Base-by-base conservation (phyloP, 176 grass and related monocot genomes). In the maize (Zea mays) region DNA sequence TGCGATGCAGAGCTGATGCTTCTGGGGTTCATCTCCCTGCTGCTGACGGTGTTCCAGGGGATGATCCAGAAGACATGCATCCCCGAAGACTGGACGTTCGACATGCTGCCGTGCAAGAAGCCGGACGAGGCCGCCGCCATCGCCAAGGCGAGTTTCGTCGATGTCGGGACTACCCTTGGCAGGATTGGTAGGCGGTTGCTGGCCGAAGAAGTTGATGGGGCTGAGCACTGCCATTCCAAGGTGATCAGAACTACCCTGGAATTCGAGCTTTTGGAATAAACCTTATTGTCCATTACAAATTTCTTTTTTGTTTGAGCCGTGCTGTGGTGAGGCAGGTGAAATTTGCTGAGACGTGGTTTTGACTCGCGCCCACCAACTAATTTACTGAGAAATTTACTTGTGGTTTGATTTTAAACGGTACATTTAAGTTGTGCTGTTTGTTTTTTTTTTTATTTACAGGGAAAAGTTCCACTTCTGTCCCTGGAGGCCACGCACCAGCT, bases 1-100 rank as follows among this genome's bases (percentile, higher is more conserved):
- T 12, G 27, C 27, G 13, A 37, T 89, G 81, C 88, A 93, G 95
- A 97, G 71, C 72, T 97, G 77, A 97, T 97, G 95, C 87, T 94
- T 74, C 86, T 94, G 9, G 95, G 95, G 16, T 97, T 97, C 82
- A 94, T 97, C 76, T 97, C 95, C 46, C 80, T 97, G 55, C 80
- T 97, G 79, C 72, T 97, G 15, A 97, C 91, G 77, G 95, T 97
- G 62, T 88, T 88, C 82, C 91, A 97, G 75, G 87, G 85, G 19
- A n/a, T n/a, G 64, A 97, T 97, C 46, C 95, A 86, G 79, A 78
- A 47, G 77, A 86, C 88, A 19, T 97, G 95, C 82, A 92, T 97
- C 44, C 82, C 87, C 17, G 7, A 15, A 12, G 5, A 69, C 6
- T 97, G 95, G 95, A 82, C 91, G 2, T 17, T 71, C 27, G 42